These are phyloP conservation scores for Chamaecrista fasciculata DNA, from an alignment of 306 rosid genomes.

Conservation along the genomic window DNA sequence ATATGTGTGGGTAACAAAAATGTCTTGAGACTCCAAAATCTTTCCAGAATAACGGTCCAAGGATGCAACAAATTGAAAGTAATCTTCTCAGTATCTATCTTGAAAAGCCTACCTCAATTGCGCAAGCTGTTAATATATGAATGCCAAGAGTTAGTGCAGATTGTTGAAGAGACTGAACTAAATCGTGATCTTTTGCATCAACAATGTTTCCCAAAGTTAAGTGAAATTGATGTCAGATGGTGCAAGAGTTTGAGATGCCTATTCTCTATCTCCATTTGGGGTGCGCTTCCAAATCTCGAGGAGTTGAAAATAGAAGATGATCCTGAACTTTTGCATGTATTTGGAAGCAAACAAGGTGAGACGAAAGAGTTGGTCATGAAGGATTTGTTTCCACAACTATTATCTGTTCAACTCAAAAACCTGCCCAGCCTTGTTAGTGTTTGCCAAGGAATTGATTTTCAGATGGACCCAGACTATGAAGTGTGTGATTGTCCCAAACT, in stretches of 20 bases:
- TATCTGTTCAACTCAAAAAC: rapidly evolving
- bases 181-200: neutral
- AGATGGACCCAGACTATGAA: neutral
- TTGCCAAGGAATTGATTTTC: neutral
- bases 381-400: neutral
- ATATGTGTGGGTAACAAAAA: slow-evolving; percentile 14
- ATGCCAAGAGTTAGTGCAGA: neutral
- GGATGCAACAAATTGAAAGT: neutral
- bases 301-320: neutral
- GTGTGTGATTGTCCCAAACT: neutral
- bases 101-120: neutral
- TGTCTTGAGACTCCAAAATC: slow-evolving; percentile 11
- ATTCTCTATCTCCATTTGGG: neutral
- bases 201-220: neutral
- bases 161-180: neutral
- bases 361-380: too few relatives aligned
- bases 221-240: rapidly evolving
- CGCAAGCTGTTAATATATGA: neutral
- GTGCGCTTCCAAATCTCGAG: neutral
- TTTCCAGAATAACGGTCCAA: neutral
- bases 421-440: neutral
- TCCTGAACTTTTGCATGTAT: neutral
- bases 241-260: neutral
- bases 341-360: neutral
- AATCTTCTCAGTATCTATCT: neutral